phyloP scores from a whole-genome alignment of 1,139 yeast species.

The Yamadazyma trypodendri region DNA sequence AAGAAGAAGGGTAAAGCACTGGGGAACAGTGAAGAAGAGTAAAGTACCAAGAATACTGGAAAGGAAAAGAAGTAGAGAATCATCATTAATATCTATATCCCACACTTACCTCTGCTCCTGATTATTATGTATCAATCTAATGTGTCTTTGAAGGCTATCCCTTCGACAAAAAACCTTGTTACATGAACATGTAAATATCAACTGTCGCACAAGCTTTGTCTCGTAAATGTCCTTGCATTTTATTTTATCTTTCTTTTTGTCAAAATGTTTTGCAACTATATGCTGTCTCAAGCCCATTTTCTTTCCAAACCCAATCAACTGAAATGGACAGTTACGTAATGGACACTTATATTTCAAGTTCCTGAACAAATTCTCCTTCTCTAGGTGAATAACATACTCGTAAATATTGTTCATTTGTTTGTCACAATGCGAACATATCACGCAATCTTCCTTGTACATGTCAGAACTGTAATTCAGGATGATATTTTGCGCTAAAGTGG shows the following conservation, averaged over 20 bases:
- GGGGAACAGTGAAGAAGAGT: no score
- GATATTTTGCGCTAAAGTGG: conserved; percentile 1
- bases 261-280: conserved; percentile 50
- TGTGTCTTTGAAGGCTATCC: conserved; percentile 55
- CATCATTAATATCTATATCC: background rate
- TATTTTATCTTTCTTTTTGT: conserved; percentile 3
- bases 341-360: conserved; percentile 38
- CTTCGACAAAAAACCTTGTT: conserved; percentile 51
- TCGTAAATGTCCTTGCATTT: conserved; percentile 9
- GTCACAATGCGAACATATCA: conserved; percentile 13
- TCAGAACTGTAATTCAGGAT: background rate
- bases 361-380: conserved; percentile 9
- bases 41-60: no score
- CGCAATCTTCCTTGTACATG: background rate
- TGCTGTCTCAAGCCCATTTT: conserved; percentile 59
- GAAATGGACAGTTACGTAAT: conserved; percentile 58
- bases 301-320: conserved; percentile 55
- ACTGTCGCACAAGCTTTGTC: conserved; percentile 8
- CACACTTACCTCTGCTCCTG: background rate
- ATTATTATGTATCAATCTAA: conserved; percentile 42
- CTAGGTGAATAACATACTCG: conserved; percentile 12
- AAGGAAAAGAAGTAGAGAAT: no score
- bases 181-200: conserved; percentile 28
- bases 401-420: conserved; percentile 4
- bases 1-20: background rate